Percentiles rank a stretch among this genome's conserved stretches.
Evolutionary conservation across 306 rosid genomes (phyloP).

Genomic region (Mimosa pudica): DNA sequence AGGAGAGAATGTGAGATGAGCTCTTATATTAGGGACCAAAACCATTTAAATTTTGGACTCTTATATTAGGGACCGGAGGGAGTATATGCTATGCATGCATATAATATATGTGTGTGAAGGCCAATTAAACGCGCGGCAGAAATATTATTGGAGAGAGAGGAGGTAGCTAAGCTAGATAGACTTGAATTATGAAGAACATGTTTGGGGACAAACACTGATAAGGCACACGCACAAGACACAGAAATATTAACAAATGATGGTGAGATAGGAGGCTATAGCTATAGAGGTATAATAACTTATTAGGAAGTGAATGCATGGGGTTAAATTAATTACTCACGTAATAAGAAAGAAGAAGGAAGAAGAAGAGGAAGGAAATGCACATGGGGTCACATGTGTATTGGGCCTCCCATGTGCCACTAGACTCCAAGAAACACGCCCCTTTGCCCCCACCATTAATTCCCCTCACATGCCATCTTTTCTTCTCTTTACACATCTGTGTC

Average conservation of each 20-base stretch:
- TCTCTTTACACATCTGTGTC: neutral
- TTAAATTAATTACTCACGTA: neutral
- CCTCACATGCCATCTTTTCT: constrained; percentile 57
- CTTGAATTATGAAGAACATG: neutral
- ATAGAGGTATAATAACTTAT: too few species aligned
- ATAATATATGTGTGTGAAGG: constrained; percentile 18
- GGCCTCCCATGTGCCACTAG: constrained; percentile 76
- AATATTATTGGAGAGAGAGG: constrained; percentile 38
- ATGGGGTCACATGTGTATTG: constrained; percentile 79
- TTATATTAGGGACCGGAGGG: too few species aligned
- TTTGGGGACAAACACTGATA: neutral
- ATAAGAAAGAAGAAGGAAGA: constrained; percentile 8
- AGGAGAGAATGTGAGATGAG: too few species aligned
- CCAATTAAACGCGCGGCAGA: neutral
- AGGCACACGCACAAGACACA: constrained; percentile 15
- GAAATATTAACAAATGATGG: constrained; percentile 1
- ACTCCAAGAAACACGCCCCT: constrained; percentile 47
- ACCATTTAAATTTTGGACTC: too few species aligned
- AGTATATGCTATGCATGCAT: too few species aligned
- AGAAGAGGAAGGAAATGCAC: constrained; percentile 49
- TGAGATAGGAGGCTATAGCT: neutral
- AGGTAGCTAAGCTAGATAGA: neutral
- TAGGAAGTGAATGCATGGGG: neutral
- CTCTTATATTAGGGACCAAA: too few species aligned
- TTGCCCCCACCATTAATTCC: constrained; percentile 66